Conservation (phyloP, 495 filamentous ascomycete species). For the Bathelium albidoporum region DNA sequence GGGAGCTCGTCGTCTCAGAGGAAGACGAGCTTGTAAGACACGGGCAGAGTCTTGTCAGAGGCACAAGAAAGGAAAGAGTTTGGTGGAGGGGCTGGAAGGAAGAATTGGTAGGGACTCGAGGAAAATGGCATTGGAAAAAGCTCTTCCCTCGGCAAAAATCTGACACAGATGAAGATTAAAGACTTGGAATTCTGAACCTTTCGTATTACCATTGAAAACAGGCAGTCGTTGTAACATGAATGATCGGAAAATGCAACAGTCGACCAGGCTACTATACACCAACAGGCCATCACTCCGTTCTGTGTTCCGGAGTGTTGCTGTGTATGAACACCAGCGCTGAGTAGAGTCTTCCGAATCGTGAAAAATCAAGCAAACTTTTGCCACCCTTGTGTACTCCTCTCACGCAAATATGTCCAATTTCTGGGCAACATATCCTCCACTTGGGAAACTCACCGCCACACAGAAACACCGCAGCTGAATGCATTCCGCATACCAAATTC, state of each 20-base stretch:
- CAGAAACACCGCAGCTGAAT: too few species aligned
- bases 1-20: neutral
- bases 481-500: too few species aligned
- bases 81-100: conserved; percentile 1
- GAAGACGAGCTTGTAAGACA: neutral
- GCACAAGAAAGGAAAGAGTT: neutral
- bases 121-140: neutral
- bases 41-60: neutral
- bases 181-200: neutral
- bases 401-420: neutral
- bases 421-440: neutral
- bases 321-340: neutral
- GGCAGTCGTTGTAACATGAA: too few species aligned
- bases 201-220: neutral
- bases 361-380: neutral
- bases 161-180: neutral
- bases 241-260: neutral
- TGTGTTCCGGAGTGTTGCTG: neutral
- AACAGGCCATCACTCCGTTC: neutral
- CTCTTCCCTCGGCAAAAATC: neutral
- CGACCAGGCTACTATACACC: neutral
- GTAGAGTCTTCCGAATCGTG: neutral
- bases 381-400: neutral
- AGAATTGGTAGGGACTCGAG: neutral
- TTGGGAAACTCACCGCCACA: neutral